Conservation (phyloP, 2,329 filamentous ascomycete genomes). For the Trichophyton simii region DNA sequence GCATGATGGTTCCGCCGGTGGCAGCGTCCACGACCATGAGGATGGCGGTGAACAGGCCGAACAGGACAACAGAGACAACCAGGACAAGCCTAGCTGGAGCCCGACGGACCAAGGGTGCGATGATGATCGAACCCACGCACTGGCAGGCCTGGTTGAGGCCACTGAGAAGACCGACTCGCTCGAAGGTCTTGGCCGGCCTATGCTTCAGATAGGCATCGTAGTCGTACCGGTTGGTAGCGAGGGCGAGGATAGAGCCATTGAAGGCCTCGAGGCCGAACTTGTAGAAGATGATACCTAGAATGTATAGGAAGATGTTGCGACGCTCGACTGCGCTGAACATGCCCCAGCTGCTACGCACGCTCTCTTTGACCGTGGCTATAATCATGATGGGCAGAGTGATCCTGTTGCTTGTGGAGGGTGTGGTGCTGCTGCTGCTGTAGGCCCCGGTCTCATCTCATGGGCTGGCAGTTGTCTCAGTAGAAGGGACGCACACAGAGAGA, state of each 20-base stretch:
- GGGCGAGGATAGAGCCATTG: constrained; percentile 39
- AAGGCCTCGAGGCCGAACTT: constrained; percentile 42
- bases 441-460: background rate
- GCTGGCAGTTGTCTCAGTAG: background rate
- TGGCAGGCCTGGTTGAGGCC: constrained; percentile 42
- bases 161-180: constrained; percentile 36
- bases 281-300: constrained; percentile 41
- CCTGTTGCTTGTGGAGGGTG: background rate
- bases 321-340: constrained; percentile 32
- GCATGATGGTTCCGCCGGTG: constrained; percentile 36
- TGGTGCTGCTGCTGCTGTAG: background rate
- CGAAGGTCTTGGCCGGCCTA: constrained; percentile 32
- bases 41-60: constrained; percentile 37
- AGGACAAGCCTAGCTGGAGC: constrained; percentile 38
- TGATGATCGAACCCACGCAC: constrained; percentile 40
- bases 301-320: constrained; percentile 37
- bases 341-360: constrained; percentile 15
- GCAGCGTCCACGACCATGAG: constrained; percentile 38
- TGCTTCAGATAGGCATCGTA: constrained; percentile 27
- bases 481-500: background rate
- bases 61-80: constrained; percentile 33
- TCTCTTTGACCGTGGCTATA: constrained; percentile 1
- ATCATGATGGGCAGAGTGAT: constrained; percentile 7
- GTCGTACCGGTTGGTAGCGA: constrained; percentile 41
- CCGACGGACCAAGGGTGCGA: constrained; percentile 39